Evolutionary conservation across 768 basidiomycete genomes (phyloP).

Genomic region (Russula brevipes): DNA sequence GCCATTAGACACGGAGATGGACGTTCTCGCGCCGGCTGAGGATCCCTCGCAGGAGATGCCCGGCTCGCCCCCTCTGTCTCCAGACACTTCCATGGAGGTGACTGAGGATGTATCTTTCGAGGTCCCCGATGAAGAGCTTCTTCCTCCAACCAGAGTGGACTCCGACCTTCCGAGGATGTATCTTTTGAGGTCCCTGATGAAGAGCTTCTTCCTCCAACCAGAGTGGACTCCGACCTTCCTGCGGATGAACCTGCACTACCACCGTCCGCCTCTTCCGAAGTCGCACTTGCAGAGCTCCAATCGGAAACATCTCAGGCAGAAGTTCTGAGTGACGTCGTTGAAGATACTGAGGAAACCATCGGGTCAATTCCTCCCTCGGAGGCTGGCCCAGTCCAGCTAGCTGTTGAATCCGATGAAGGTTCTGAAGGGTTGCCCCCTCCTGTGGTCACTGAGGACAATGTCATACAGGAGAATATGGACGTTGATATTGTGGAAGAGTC

Average conservation of each 20-base stretch:
- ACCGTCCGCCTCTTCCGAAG: background rate
- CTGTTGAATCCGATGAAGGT: background rate
- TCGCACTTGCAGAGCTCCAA: background rate
- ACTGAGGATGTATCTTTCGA: slow-evolving; percentile 12
- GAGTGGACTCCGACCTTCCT: background rate
- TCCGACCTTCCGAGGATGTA: background rate
- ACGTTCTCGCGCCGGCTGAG: background rate
- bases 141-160: background rate
- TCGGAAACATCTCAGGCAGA: slow-evolving; percentile 3
- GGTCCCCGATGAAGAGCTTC: slow-evolving; percentile 2
- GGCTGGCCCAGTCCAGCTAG: background rate
- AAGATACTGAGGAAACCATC: background rate
- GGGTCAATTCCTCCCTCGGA: background rate
- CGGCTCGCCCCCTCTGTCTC: slow-evolving; percentile 1
- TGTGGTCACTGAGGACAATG: background rate
- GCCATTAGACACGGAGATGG: slow-evolving; percentile 6
- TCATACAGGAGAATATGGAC: slow-evolving; percentile 7
- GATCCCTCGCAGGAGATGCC: slow-evolving; percentile 1
- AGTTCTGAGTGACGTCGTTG: background rate
- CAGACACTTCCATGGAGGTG: slow-evolving; percentile 12
- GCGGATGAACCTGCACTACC: background rate
- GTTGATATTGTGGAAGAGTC: slow-evolving; percentile 8
- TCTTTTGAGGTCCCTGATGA: slow-evolving; percentile 8
- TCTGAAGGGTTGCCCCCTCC: slow-evolving; percentile 4
- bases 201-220: background rate